A percentile compares a stretch with the other conserved stretches of the same genome.
Conservation (phyloP, 2,329 filamentous ascomycete genomes). For the Ambrosiella xylebori region DNA sequence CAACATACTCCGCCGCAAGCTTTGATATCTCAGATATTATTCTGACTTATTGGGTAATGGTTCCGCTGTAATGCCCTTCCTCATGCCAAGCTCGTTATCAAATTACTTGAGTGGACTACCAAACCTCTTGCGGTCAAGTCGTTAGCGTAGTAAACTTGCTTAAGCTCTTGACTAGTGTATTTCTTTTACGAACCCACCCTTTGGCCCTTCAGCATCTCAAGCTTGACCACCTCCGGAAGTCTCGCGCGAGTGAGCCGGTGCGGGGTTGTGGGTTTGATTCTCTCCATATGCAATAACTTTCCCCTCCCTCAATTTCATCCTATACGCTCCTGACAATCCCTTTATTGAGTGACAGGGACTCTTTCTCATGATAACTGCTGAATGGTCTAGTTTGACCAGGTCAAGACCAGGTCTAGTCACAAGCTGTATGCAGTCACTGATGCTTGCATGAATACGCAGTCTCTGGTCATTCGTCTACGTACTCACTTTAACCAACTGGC, state of each 20-base stretch:
- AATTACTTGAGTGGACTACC: background rate
- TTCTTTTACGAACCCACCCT: background rate
- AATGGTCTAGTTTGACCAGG: background rate
- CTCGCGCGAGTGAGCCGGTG: background rate
- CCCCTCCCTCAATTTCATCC: background rate
- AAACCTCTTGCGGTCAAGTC: background rate
- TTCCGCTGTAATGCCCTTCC: background rate
- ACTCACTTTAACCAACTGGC: background rate
- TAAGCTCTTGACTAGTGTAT: background rate
- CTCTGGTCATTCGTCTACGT: conserved; percentile 2
- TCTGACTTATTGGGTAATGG: background rate
- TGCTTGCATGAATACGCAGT: background rate
- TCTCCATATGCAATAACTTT: background rate
- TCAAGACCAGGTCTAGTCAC: background rate
- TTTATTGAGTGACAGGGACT: background rate
- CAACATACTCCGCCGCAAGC: conserved; percentile 1
- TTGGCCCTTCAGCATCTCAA: background rate
- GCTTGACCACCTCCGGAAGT: background rate
- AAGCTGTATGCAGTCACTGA: conserved; percentile 2
- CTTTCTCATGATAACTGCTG: too few relatives aligned
- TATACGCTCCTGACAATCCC: background rate
- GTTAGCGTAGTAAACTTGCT: background rate
- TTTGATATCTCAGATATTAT: background rate
- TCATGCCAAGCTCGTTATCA: background rate
- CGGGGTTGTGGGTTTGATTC: background rate